Percentiles rank a stretch among this genome's conserved stretches.
Evolutionary conservation across 768 basidiomycete species (phyloP).

Genomic region (Lactarius evosmus): DNA sequence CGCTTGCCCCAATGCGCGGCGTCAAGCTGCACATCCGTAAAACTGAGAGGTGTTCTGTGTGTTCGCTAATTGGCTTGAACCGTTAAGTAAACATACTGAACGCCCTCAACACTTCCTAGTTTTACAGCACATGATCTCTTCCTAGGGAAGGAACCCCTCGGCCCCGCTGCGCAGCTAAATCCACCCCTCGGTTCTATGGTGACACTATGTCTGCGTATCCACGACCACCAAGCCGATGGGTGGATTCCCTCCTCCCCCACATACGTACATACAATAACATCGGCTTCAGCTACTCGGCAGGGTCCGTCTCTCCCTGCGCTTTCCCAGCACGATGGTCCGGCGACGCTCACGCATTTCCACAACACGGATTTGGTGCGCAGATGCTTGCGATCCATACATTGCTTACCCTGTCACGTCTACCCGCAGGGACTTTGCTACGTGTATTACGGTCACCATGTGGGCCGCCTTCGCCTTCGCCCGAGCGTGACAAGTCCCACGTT

Average conservation of each 20-base stretch:
- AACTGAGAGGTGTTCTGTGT: not conserved
- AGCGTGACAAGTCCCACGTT: slow-evolving; percentile 12
- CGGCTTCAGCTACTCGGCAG: not conserved
- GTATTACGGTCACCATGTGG: slow-evolving; percentile 25
- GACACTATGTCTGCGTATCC: slow-evolving; percentile 8
- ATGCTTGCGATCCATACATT: slow-evolving; percentile 9
- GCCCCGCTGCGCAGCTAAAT: not conserved
- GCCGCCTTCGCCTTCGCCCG: slow-evolving; percentile 6
- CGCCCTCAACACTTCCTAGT: not conserved
- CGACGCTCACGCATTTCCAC: not conserved
- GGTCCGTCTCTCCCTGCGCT: not conserved
- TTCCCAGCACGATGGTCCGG: slow-evolving; percentile 2
- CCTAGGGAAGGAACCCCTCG: not conserved
- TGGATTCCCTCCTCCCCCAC: slow-evolving; percentile 18
- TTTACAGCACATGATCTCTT: slow-evolving; percentile 4
- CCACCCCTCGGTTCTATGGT: slow-evolving; percentile 9
- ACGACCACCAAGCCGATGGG: slow-evolving; percentile 18
- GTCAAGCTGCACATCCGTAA: slow-evolving; percentile 6
- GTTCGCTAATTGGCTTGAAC: not conserved
- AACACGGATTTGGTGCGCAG: slow-evolving; percentile 7
- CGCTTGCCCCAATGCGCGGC: slow-evolving; percentile 14
- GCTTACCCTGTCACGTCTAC: slow-evolving; percentile 24
- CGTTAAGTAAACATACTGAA: not conserved
- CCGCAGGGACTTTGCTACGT: slow-evolving; percentile 7
- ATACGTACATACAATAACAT: not conserved